These are phyloP conservation scores for Botryobasidium botryosum DNA, from an alignment of 768 basidiomycete species.

Conservation along the genomic window DNA sequence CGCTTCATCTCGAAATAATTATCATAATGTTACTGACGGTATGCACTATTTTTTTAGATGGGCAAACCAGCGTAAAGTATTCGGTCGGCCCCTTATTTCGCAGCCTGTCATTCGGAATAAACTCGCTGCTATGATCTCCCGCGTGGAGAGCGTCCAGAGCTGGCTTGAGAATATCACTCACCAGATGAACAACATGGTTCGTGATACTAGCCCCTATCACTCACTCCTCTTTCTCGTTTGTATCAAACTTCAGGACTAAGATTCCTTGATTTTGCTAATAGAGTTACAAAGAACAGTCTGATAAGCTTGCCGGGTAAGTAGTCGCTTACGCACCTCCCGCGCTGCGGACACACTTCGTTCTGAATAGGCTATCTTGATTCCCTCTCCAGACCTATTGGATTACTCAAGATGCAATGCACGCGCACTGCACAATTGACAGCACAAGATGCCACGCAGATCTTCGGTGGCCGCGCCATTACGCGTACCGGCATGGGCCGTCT, in stretches of 20 bases:
- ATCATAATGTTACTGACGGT: not conserved
- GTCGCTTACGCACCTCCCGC: too few relatives aligned
- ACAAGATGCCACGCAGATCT: not conserved
- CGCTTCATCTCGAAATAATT: not conserved
- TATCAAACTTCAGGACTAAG: too few relatives aligned
- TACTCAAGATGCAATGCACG: conserved; percentile 31
- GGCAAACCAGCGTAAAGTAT: conserved; percentile 77
- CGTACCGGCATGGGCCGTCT: conserved; percentile 61
- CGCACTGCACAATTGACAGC: conserved; percentile 64
- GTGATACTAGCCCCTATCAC: too few relatives aligned
- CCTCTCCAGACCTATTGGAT: too few relatives aligned
- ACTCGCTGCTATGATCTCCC: conserved; percentile 74
- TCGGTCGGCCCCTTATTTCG: conserved; percentile 54
- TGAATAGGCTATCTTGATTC: too few relatives aligned
- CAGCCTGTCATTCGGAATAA: conserved; percentile 80
- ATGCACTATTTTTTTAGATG: conserved; percentile 30
- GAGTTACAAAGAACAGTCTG: conserved; percentile 57
- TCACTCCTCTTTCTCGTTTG: too few relatives aligned
- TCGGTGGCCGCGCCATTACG: conserved; percentile 19
- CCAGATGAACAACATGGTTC: conserved; percentile 84
- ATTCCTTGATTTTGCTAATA: too few relatives aligned
- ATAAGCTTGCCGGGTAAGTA: conserved; percentile 51
- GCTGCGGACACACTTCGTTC: too few relatives aligned
- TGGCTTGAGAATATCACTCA: conserved; percentile 79
- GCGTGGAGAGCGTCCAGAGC: conserved; percentile 62